Conservation (phyloP, 208 protist species). For the Leishmania braziliensis region DNA sequence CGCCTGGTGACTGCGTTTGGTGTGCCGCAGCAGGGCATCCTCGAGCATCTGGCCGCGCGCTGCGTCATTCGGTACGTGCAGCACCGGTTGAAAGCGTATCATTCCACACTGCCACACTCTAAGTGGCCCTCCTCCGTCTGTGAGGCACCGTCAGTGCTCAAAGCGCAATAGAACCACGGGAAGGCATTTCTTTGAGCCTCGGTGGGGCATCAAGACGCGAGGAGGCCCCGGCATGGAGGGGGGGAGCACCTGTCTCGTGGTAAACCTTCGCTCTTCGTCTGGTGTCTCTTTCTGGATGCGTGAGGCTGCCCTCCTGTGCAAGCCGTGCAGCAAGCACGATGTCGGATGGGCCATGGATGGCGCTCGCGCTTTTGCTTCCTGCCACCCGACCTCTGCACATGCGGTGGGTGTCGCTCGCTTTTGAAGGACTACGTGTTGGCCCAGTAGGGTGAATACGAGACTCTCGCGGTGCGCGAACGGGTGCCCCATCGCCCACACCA, state of each 20-base stretch:
- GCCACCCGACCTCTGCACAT: no score
- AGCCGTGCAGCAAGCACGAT: background rate
- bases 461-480: background rate
- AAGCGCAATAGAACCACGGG: background rate
- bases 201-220: background rate
- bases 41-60: constrained; percentile 74
- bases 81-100: constrained; percentile 40
- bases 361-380: no score
- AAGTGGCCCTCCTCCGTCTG: no score
- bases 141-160: background rate
- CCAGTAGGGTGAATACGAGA: background rate
- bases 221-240: background rate
- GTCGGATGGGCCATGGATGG: background rate
- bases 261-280: background rate
- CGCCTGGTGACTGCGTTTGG: constrained; percentile 70
- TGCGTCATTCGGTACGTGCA: constrained; percentile 62
- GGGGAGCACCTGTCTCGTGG: background rate
- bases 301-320: background rate
- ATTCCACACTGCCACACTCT: background rate
- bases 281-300: background rate
- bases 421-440: background rate
- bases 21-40: constrained; percentile 61
- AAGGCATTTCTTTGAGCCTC: background rate
- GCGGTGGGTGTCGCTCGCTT: no score
- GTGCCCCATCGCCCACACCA: background rate